Evolutionary conservation across 208 protist genomes (phyloP).

Genomic region (Leptomonas seymouri): DNA sequence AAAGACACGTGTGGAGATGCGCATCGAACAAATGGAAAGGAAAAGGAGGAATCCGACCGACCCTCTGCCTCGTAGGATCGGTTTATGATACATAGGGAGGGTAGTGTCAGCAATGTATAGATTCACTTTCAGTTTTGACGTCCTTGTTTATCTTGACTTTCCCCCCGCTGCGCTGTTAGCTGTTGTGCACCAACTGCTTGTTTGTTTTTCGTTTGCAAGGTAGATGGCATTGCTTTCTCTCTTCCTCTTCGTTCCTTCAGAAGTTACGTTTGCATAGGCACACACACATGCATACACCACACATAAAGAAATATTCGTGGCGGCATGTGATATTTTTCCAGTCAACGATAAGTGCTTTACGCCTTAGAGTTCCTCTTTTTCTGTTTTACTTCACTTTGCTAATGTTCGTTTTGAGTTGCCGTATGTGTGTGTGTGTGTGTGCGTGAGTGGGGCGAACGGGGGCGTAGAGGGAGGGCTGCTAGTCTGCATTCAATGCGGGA

Average conservation of each 20-base stretch:
- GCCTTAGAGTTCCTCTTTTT: conserved; percentile 11
- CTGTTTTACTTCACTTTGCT: no score
- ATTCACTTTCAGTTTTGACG: background rate
- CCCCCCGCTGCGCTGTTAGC: background rate
- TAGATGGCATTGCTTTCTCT: no score
- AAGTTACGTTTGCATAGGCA: no score
- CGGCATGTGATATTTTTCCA: no score
- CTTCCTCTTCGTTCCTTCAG: no score
- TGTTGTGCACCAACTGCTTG: background rate
- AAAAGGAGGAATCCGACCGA: background rate
- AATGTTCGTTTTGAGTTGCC: no score
- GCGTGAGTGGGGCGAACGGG: no score
- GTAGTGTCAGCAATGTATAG: background rate
- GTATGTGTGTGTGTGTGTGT: no score
- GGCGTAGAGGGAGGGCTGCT: no score
- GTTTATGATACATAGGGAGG: background rate
- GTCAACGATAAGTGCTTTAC: background rate
- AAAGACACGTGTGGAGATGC: background rate
- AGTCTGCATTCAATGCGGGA: no score
- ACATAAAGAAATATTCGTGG: no score
- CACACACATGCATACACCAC: no score
- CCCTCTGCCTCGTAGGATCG: background rate
- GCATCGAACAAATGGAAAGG: background rate
- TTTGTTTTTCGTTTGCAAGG: conserved; percentile 8
- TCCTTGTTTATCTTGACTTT: conserved; percentile 4